A percentile compares a stretch with the other conserved stretches of the same genome.
Evolutionary conservation across 2,329 filamentous ascomycete genomes (phyloP).

Genomic region (Monilinia vaccinii-corymbosi): DNA sequence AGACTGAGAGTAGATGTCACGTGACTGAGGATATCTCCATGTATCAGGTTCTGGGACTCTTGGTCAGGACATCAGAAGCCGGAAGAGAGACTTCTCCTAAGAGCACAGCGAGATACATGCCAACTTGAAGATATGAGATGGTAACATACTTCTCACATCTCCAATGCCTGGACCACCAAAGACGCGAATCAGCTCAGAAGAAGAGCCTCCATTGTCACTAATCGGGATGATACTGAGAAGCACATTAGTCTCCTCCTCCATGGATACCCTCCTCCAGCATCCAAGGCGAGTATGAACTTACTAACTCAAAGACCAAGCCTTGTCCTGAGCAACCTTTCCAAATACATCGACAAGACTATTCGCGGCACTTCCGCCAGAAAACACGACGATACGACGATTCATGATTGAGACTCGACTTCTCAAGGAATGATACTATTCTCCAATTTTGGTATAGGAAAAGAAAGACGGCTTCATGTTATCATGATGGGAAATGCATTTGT

Average conservation of each 20-base stretch:
- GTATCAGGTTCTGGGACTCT: neutral
- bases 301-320: slow-evolving; percentile 28
- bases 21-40: neutral
- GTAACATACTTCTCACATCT: slow-evolving; percentile 59
- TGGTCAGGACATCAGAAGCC: neutral
- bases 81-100: neutral
- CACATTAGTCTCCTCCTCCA: slow-evolving; percentile 28
- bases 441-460: neutral
- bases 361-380: slow-evolving; percentile 88
- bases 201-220: slow-evolving; percentile 90
- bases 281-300: slow-evolving; percentile 15
- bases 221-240: slow-evolving; percentile 76
- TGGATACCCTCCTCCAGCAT: neutral
- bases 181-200: slow-evolving; percentile 85
- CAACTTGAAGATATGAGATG: neutral
- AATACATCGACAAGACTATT: slow-evolving; percentile 93
- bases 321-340: slow-evolving; percentile 39
- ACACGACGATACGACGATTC: slow-evolving; percentile 54
- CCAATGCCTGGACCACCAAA: slow-evolving; percentile 87
- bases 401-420: slow-evolving; percentile 6
- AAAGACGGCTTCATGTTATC: neutral
- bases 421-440: neutral
- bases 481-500: neutral
- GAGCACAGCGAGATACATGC: neutral
- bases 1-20: neutral